Percentiles rank a stretch among this genome's conserved stretches.
These are phyloP conservation scores for Metschnikowia drakensbergensis DNA, from an alignment of 805 yeast species.

Conservation along the genomic window DNA sequence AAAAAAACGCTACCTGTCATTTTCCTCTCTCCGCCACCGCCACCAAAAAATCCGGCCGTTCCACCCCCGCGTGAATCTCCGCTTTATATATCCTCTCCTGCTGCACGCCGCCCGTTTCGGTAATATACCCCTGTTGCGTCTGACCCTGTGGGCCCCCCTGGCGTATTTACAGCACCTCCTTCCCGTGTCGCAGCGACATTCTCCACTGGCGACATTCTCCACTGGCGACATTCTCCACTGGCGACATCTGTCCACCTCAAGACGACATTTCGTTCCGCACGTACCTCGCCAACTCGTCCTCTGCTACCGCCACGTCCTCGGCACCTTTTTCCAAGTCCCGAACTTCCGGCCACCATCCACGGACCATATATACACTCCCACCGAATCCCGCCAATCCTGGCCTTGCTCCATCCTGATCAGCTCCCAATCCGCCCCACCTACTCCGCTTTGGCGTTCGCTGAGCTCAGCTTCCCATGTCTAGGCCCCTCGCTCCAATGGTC, in stretches of 20 bases:
- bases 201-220: no score
- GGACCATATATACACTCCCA: background rate
- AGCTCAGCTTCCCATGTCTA: background rate
- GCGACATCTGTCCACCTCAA: background rate
- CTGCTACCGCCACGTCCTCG: background rate
- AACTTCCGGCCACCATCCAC: background rate
- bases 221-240: no score
- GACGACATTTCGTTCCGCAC: background rate
- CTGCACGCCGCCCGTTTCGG: background rate
- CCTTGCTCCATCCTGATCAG: no score
- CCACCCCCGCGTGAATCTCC: background rate
- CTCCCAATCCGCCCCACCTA: no score
- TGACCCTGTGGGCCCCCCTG: background rate
- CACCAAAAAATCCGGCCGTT: background rate
- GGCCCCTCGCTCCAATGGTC: constrained; percentile 7
- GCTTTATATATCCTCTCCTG: background rate
- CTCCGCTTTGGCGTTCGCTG: no score
- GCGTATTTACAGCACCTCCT: constrained; percentile 1
- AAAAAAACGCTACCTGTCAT: constrained; percentile 6
- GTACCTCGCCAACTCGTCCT: background rate
- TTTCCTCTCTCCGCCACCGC: constrained; percentile 2
- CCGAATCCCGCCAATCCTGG: background rate
- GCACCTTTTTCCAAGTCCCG: background rate
- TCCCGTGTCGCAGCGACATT: constrained; percentile 1
- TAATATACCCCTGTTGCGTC: background rate